phyloP scores from a whole-genome alignment of 306 rosid genomes.

The Glycyrrhiza uralensis region DNA sequence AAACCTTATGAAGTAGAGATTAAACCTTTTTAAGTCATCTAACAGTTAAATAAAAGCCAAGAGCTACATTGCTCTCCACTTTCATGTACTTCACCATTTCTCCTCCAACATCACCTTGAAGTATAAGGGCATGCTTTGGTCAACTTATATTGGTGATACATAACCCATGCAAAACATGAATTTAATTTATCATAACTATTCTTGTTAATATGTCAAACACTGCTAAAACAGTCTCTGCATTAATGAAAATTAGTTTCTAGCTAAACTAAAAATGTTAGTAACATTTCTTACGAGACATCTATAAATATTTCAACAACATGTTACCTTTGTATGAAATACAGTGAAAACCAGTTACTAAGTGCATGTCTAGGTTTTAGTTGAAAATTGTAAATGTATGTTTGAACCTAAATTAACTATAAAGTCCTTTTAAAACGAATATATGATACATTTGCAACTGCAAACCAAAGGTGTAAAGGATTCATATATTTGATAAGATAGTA shows the following conservation, averaged over 20 bases:
- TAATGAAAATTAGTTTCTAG: neutral
- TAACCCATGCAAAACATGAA: neutral
- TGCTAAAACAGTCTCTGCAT: neutral
- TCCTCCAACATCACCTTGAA: neutral
- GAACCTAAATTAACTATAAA: too few species aligned
- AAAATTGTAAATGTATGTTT: too few species aligned
- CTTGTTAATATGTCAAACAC: neutral
- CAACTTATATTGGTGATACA: neutral
- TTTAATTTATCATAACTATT: neutral
- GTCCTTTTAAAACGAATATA: too few species aligned
- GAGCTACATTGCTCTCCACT: constrained; percentile 1
- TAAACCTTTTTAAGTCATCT: neutral
- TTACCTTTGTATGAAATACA: neutral
- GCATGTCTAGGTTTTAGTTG: too few species aligned
- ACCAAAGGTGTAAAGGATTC: too few species aligned
- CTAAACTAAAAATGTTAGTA: neutral
- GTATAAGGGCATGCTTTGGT: neutral
- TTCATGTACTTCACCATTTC: neutral
- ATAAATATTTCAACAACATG: neutral
- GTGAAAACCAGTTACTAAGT: neutral
- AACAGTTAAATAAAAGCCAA: neutral
- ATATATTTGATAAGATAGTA: neutral
- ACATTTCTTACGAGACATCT: neutral
- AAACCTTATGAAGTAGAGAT: too few species aligned
- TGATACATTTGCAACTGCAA: too few species aligned